phyloP scores from a whole-genome alignment of 257 asterid species.

The Phtheirospermum japonicum region DNA sequence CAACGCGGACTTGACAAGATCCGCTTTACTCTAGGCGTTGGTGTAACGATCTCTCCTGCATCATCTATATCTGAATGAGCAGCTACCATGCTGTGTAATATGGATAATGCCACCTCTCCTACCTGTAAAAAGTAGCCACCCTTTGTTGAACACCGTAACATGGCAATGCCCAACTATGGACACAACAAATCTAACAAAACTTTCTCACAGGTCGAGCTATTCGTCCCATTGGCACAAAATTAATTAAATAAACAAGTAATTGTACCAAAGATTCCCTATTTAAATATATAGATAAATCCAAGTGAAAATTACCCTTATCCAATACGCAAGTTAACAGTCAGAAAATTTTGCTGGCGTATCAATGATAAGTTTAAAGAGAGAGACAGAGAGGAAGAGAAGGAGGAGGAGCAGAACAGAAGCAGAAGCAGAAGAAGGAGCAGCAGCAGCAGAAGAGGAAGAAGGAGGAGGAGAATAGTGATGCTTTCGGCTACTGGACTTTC shows the following conservation, averaged over 20 bases:
- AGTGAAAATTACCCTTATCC: neutral
- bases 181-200: slow-evolving; percentile 10
- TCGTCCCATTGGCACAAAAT: neutral
- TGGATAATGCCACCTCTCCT: slow-evolving; percentile 86
- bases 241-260: neutral
- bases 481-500: too few species aligned
- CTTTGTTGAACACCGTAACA: slow-evolving; percentile 22
- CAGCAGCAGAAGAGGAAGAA: too few species aligned
- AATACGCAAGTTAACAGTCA: slow-evolving; percentile 12
- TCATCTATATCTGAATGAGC: slow-evolving; percentile 98
- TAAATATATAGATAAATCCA: neutral
- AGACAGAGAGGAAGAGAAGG: too few species aligned
- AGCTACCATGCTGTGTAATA: slow-evolving; percentile 95
- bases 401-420: too few species aligned
- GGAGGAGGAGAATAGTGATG: too few species aligned
- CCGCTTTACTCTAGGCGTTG: slow-evolving; percentile 93
- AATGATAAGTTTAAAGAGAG: slow-evolving; percentile 5
- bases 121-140: slow-evolving; percentile 51
- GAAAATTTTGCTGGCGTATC: neutral
- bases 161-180: slow-evolving; percentile 17
- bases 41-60: slow-evolving; percentile 98
- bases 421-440: too few species aligned
- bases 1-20: slow-evolving; percentile 92
- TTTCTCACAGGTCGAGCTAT: slow-evolving; percentile 22
- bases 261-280: slow-evolving; percentile 16